Evolutionary conservation across 257 asterid species (phyloP), one percentile per base, ranked within the genome.

Genomic region (Gardenia jasminoides): DNA sequence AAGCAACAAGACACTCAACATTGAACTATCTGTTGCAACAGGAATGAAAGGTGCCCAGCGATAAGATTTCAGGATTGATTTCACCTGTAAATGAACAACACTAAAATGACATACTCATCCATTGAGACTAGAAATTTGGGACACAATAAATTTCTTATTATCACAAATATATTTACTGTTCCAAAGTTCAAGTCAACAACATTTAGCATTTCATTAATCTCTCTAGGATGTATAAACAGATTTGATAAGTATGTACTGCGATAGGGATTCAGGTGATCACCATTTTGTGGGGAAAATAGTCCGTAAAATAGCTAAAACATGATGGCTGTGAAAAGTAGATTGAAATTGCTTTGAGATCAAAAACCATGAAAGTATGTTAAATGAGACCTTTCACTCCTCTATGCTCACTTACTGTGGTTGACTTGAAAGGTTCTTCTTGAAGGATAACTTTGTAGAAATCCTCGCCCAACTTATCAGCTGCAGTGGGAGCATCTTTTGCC

Each of bases 11-110:
- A 93, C 92, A 44, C 93, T 87, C 89, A 87, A 76, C 93, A 89
- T 89, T 47, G 91, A 82, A 76, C 90, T 89, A 77, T 95, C 97
- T 7, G 86, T 83, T 70, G 88, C 85, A 10, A 95, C 96, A 0
- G 99, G 98, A 50, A 93, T 86, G 76, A 89, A 93, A 2, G 99
- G 99, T 3, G 94, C 96, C 93, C 91, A 90, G 8, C 98, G 83
- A 39, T 95, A 93, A 13, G 97, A 88, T 83, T 88, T 92, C 75
- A 93, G 70, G 22, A 95, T 91, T 22, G 98, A 84, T 79, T 85
- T 85, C 79, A 93, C 98, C 99, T 95, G 70, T 26, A 78, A 68
- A 77, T 68, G 11, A 28, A 74, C 54, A 66, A 30, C 7, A 28
- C 3, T 48, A 3, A 52, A 54, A 7, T 26, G 15, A 52, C 70